Base-by-base conservation (phyloP, 768 basidiomycete genomes). In the Mrakia gelida region DNA sequence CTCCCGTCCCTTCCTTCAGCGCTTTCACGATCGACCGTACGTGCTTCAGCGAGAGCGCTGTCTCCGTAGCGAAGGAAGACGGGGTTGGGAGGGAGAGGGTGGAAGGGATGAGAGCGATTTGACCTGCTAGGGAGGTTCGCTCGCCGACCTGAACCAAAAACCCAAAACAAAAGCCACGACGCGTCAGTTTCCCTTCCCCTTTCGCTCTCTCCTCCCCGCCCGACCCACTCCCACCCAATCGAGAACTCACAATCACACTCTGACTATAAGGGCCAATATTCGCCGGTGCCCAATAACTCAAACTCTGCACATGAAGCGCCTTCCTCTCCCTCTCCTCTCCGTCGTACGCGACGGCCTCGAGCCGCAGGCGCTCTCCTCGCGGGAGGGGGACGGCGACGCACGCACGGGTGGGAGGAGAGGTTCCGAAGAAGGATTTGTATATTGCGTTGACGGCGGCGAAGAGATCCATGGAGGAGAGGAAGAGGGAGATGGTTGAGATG, bases 211-310 rank as follows among this genome's bases (percentile, higher is more conserved):
- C 38, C 38, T 38, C 38, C 4, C 38, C 11, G 6, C 41, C 11
- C 11, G 41, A 45, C 15, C 9, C 5, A 45, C 45, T 16, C 9
- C 45, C n/a, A n/a, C n/a, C 11, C 15, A 45, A 16, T 71, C 62
- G 74, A 70, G 52, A 38, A 85, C 90, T 81, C 74, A 95, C 96
- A 73, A 87, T 86, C 80, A 98, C 89, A 2, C 94, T 92, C 85
- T 99, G 97, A 6, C 94, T 97, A 84, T 99, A 99, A 6, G 97
- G 97, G 0, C 97, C 97, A 75, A 99, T 98, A 83, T 98, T 99
- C 15, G 97, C 97, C 18, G 97, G 95, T 38, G 95, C 97, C 97
- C 97, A 99, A 82, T 98, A 98, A 84, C 96, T 98, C 80, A 98
- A 82, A 13, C 95, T 88, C 84, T 98, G 97, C 2, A 99, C 97